Base-by-base conservation (phyloP, 1,284 basidiomycete species). In the Pseudozyma sp. region DNA sequence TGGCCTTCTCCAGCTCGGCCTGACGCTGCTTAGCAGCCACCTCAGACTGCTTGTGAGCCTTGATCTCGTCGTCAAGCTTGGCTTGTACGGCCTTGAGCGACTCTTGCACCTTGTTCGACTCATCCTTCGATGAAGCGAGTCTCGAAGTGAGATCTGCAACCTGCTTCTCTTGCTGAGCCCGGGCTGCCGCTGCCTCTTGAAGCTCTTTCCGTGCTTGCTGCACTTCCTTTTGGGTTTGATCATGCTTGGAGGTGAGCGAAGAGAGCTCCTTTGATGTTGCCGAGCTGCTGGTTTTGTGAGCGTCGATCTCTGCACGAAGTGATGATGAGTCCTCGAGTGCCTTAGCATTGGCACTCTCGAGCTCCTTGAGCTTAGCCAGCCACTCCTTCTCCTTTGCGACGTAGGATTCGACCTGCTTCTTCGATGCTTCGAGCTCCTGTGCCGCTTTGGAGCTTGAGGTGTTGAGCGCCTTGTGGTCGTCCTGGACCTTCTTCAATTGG, bases 281-380 rank as follows among this genome's bases (percentile, higher is more conserved):
- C 34, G 49, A 62, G 9, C 36, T 62, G 35, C 63, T 56, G n/a
- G 50, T 42, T 50, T 66, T 65, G 59, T 66, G 56, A 1, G 51
- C 50, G 39, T 47, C 53, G 38, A 71, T n/a, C 48, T 71, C 59
- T n/a, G 50, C 25, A 1, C 56, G 62, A 47, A 66, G n/a, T 11
- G 52, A 18, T 42, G 62, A 50, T 16, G 59, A 43, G 7, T 71
- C 63, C 14, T 61, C 55, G 31, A 61, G 55, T 6, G 53, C 52
- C 43, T 55, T 56, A 12, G 59, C 43, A n/a, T 65, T 47, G 52
- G 31, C 47, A 12, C 43, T 45, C 48, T 71, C 62, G 36, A 66
- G 55, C 48, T 71, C 69, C 43, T 71, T 65, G 18, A 62, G 69
- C 52, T 71, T 62, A 5, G 59, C 45, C 16, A 62, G 54, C 55